phyloP scores from a whole-genome alignment of 306 rosid genomes.

The Pueraria montana region DNA sequence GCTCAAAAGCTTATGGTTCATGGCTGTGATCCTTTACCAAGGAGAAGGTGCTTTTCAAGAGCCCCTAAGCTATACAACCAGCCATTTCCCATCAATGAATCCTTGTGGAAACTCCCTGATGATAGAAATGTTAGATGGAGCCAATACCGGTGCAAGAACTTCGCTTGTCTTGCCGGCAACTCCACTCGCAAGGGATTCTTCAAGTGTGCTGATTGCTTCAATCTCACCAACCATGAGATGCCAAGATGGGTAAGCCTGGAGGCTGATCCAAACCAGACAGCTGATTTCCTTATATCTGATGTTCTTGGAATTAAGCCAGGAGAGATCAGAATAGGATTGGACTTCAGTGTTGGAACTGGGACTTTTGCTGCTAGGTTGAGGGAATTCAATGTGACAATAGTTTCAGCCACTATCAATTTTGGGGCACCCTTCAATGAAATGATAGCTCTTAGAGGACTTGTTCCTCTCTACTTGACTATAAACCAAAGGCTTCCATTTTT shows the following conservation, averaged over 20 bases:
- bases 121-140: conserved; percentile 83
- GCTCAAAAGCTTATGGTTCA: conserved; percentile 88
- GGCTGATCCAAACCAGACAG: conserved; percentile 38
- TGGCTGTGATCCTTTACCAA: conserved; percentile 86
- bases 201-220: conserved; percentile 84
- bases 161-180: conserved; percentile 65
- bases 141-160: conserved; percentile 74
- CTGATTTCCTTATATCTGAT: conserved; percentile 68
- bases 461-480: conserved; percentile 74
- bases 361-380: conserved; percentile 84
- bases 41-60: conserved; percentile 76
- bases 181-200: conserved; percentile 66
- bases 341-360: conserved; percentile 84
- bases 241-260: conserved; percentile 70
- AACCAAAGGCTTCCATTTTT: conserved; percentile 82
- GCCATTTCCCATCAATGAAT: conserved; percentile 63
- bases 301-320: conserved; percentile 67
- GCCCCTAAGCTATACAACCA: conserved; percentile 64
- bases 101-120: conserved; percentile 81
- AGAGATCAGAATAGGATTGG: conserved; percentile 77
- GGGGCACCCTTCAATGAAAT: conserved; percentile 87
- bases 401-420: conserved; percentile 70
- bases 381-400: conserved; percentile 73
- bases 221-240: conserved; percentile 68
- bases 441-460: conserved; percentile 81